Evolutionary conservation across 2,329 filamentous ascomycete species (phyloP), one percentile per base, ranked within the genome.

Genomic region (Xylariaceae sp.): DNA sequence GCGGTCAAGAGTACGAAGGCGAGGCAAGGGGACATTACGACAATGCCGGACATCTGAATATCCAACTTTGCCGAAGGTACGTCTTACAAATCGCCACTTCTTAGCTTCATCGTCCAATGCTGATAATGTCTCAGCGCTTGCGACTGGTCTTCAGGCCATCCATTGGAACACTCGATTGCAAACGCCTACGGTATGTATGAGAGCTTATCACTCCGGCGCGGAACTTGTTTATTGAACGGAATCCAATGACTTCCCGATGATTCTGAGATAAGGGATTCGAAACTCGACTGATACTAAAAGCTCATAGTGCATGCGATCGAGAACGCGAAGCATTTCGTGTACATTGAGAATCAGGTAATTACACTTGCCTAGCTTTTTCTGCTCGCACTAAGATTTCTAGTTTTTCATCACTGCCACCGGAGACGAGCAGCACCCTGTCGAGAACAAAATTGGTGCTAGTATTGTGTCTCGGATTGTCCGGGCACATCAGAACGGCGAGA

Each of bases 331-430:
- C 84, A 90, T 66, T 91, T 87, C 63, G 71, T 92, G 53, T 92
- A 91, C 69, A 90, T 92, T 34, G 88, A 92, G 67, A 91, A 92
- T 63, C 85, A 82, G 67, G 78, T 77, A 63, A 51, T 64, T 14
- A 6, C 1, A 31, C 16, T 12, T 3, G 28, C 14, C 16, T 17
- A 2, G 2, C 17, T 7, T 2, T 6, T 17, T 7, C 10, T 14
- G 17, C 10, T 11, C 9, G 5, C 18, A 6, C 60, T 63, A 49
- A 62, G 45, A 6, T 5, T 2, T 9, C 10, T 0, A 90, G 76
- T 94, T 94, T 74, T 94, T 94, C 76, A 94, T 94, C 70, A 94
- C 89, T 0, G 88, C 89, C 2, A 92, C 88, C 1, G 78, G 76
- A 44, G 78, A 88, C 48, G 73, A 83, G 51, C 88, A 91, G 66